A percentile compares a stretch with the other conserved stretches of the same genome.
Evolutionary conservation across 2,329 filamentous ascomycete species (phyloP).

Genomic region (Furcasterigmium furcatum): DNA sequence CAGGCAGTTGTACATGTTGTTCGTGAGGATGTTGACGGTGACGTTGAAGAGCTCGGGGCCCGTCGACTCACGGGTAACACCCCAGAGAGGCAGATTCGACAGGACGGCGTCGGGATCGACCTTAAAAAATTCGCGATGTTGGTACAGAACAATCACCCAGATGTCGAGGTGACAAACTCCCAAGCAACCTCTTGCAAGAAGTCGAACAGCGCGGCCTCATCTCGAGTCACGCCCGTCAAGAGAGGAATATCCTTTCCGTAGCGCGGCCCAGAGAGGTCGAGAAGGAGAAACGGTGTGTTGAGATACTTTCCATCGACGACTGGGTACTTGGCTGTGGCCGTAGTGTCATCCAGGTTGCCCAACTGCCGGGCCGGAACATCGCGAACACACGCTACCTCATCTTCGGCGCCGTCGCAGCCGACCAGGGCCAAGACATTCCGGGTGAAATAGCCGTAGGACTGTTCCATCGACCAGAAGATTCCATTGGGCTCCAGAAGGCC

Average conservation of each 20-base stretch:
- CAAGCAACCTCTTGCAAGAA: not conserved
- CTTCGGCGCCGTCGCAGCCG: slow-evolving; percentile 46
- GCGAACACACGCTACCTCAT: slow-evolving; percentile 51
- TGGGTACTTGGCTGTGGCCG: slow-evolving; percentile 41
- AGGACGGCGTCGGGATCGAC: not conserved
- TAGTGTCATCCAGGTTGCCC: slow-evolving; percentile 27
- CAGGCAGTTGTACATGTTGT: slow-evolving; percentile 25
- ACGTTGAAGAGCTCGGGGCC: not conserved
- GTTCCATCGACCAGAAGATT: slow-evolving; percentile 52
- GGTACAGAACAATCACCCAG: not conserved
- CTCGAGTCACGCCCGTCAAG: not conserved
- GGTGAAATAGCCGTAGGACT: slow-evolving; percentile 45
- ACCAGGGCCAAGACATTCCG: slow-evolving; percentile 46
- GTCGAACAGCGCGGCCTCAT: not conserved
- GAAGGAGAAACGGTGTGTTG: slow-evolving; percentile 8
- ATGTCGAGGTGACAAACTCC: not conserved
- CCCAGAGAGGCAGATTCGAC: not conserved
- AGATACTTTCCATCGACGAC: slow-evolving; percentile 58
- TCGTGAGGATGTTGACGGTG: not conserved
- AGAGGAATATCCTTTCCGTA: not conserved
- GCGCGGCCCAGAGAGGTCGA: not conserved
- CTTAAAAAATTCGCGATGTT: not conserved
- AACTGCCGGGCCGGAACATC: slow-evolving; percentile 39
- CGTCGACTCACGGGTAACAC: not conserved
- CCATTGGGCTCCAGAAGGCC: slow-evolving; percentile 53